Evolutionary conservation across 768 basidiomycete species (phyloP), one percentile per base, ranked within the genome.

Genomic region (Russula lepida): DNA sequence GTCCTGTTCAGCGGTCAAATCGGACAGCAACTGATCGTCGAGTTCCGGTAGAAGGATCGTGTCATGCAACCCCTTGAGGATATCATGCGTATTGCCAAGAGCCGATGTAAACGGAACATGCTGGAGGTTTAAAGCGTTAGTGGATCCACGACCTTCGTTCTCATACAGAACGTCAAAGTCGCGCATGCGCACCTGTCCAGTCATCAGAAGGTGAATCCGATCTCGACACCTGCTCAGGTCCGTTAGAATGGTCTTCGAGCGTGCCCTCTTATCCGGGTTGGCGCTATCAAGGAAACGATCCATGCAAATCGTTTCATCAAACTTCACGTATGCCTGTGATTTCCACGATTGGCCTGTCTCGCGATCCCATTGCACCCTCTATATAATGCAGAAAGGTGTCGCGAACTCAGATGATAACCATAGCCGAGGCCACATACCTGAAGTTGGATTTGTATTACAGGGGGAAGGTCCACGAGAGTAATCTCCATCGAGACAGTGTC

Each of bases 281-380:
- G 84, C 88, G 51, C 78, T 81, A 62, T 91, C 88, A 69, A 95
- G 76, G 77, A 95, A 99, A 15, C 97, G 86, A 72, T 97, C 94
- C 82, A 98, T 84, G 69, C 83, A 86, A 15, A 99, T 78, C 11
- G 84, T 88, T 72, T 94, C 89, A 19, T 80, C 84, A 69, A 95
- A 97, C 68, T 86, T 89, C 65, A 99, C 87, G 71, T 93, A 95
- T 4, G 92, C 93, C 69, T 99, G 95, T 6, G 91, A 93, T 73
- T 99, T 99, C 78, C 90, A 93, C 17, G 93, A 86, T 65, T 94
- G 89, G 58, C 92, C 79, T 0, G 89, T 92, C 66, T 92, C 88
- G 9, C 92, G 83, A 70, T 98, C 92, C 76, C 93, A 98, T 79
- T 95, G 93, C 4, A 93, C 94, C 59, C 94, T 78, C 92, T 95